Base-by-base conservation (phyloP, 176 grass and related monocot genomes). In the Phoenix roebelenii region DNA sequence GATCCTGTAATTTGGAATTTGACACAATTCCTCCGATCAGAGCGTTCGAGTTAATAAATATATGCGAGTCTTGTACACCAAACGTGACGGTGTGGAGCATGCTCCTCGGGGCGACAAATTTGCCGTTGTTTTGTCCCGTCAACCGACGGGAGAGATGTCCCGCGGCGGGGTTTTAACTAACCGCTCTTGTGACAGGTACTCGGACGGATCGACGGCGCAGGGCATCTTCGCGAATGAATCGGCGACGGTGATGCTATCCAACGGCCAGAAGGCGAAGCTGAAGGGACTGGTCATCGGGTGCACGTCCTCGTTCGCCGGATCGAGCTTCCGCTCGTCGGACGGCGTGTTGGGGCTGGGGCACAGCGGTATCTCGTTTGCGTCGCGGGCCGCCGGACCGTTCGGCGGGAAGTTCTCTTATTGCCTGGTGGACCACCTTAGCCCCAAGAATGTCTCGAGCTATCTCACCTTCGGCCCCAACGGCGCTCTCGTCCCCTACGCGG, bases 331-430 rank as follows among this genome's bases (percentile, higher is more conserved):
- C 48, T 16, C 55, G 16, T 75, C 89, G 52, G 93, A 92, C 63
- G 93, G 93, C 67, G 66, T 91, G 19, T 74, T 97, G 3, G 61
- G 72, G 50, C 74, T 97, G 17, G 93, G 93, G 51, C 75, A 85
- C 73, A 78, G 76, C 53, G 2, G 17, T 5, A 55, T 74, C 28
- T 91, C 93, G 22, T 97, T 97, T 69, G 65, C 78, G 35, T 7
- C 20, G 16, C 25, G 60, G 3, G 87, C 93, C 61, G 53, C 65
- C 39, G 25, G 3, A 7, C 77, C 66, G 30, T 96, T 87, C 74
- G 66, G 67, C 22, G 56, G 18, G 3, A 78, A 76, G 66, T 88
- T 97, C 93, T 91, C 93, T 52, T 97, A 91, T 82, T 97, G 93
- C 78, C 85, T 97, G 17, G 83, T 91, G 29, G 64, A 83, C 51